Conservation (phyloP, 495 filamentous ascomycete species). For the Aspergillus nanangensis region DNA sequence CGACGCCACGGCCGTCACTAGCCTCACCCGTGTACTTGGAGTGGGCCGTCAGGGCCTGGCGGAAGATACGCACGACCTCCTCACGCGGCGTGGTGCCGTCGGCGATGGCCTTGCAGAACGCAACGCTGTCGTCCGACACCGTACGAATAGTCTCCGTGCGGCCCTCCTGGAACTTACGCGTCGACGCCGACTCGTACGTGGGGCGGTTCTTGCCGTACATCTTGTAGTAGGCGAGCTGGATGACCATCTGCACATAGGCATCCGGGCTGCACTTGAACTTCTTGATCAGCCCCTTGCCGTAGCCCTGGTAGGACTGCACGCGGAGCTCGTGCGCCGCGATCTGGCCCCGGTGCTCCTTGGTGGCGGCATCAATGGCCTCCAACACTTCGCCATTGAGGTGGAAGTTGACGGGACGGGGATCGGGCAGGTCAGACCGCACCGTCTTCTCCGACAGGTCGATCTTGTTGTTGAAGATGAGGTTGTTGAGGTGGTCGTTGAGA, state of each 20-base stretch:
- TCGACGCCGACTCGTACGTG: conserved; percentile 96
- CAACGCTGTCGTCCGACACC: conserved; percentile 87
- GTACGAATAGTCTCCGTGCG: conserved; percentile 94
- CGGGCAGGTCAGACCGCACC: conserved; percentile 78
- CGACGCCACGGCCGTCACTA: conserved; percentile 87
- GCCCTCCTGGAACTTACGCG: conserved; percentile 90
- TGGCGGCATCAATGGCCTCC: conserved; percentile 69
- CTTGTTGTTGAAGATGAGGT: conserved; percentile 84
- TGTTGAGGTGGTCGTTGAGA: conserved; percentile 89
- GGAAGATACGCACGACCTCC: conserved; percentile 68
- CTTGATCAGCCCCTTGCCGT: conserved; percentile 99
- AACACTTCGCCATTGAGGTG: conserved; percentile 65
- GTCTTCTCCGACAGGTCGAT: conserved; percentile 74
- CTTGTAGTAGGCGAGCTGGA: conserved; percentile 98
- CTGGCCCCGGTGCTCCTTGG: conserved; percentile 68
- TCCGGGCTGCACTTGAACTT: conserved; percentile 98
- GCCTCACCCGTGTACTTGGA: conserved; percentile 87
- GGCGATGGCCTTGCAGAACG: conserved; percentile 83
- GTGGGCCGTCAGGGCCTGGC: conserved; percentile 75
- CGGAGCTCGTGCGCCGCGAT: conserved; percentile 86
- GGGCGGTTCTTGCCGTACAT: conserved; percentile 98
- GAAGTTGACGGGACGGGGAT: conserved; percentile 75
- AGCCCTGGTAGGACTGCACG: conserved; percentile 93
- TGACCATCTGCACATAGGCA: conserved; percentile 97
- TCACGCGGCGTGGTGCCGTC: conserved; percentile 57